Percentiles rank a stretch among this genome's conserved stretches.
phyloP scores from a whole-genome alignment of 148 eudicot genomes.

The Chenopodium quinoa region DNA sequence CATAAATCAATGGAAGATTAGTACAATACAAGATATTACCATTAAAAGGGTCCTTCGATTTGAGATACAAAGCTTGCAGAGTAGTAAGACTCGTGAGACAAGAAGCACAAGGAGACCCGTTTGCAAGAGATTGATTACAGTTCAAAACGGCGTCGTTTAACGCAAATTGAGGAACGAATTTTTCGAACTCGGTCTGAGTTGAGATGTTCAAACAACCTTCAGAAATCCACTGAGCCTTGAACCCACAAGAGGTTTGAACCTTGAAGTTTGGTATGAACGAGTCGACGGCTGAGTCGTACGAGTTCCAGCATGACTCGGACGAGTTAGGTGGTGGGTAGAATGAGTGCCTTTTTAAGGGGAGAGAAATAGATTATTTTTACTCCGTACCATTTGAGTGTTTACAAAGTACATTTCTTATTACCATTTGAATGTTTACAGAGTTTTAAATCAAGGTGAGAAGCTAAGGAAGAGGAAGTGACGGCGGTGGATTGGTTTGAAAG shows the following conservation, averaged over 20 bases:
- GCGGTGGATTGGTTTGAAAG: no score
- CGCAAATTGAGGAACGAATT: conserved; percentile 21
- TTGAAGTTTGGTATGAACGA: conserved; percentile 42
- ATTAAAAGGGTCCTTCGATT: conserved; percentile 19
- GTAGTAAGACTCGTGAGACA: conserved; percentile 41
- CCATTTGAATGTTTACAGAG: no score
- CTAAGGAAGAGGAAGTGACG: no score
- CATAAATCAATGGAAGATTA: conserved; percentile 56
- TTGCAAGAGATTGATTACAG: conserved; percentile 53
- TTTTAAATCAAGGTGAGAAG: no score
- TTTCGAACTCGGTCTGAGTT: conserved; percentile 46
- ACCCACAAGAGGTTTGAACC: conserved; percentile 47
- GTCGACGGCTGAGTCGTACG: conserved; percentile 44
- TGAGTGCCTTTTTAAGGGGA: neutral
- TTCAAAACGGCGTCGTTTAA: conserved; percentile 28
- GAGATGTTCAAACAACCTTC: conserved; percentile 73
- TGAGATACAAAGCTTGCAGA: conserved; percentile 46
- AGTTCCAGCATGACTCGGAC: conserved; percentile 61
- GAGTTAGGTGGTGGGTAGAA: conserved; percentile 55
- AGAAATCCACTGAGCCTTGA: conserved; percentile 49
- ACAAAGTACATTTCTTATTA: no score
- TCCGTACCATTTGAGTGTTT: no score
- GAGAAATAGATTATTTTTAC: no score
- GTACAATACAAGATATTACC: conserved; percentile 66
- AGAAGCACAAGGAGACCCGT: conserved; percentile 53